Evolutionary conservation across 805 yeast genomes (phyloP).

Genomic region (Cyberlindnera galapagoensis): DNA sequence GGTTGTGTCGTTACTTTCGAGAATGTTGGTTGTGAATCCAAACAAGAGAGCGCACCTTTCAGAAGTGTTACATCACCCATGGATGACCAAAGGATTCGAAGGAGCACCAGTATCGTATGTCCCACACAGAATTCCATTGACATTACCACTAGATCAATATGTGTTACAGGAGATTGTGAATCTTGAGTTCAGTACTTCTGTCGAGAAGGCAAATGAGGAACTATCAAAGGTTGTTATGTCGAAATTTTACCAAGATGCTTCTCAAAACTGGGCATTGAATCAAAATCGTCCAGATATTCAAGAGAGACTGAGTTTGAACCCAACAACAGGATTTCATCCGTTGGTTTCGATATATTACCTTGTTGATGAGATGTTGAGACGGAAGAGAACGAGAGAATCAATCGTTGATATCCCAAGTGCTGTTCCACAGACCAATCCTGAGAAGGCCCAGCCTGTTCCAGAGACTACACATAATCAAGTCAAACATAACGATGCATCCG

Average conservation of each 20-base stretch:
- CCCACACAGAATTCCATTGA: slow-evolving; percentile 73
- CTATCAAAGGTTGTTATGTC: slow-evolving; percentile 55
- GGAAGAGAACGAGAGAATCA: slow-evolving; percentile 56
- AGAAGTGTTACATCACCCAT: slow-evolving; percentile 83
- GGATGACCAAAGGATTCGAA: slow-evolving; percentile 91
- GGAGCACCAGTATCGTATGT: slow-evolving; percentile 61
- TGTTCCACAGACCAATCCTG: slow-evolving; percentile 6
- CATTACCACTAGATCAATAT: slow-evolving; percentile 56
- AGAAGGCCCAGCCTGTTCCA: slow-evolving; percentile 12
- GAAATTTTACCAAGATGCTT: slow-evolving; percentile 56
- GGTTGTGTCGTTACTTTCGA: slow-evolving; percentile 69
- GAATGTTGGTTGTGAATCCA: slow-evolving; percentile 93
- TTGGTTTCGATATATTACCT: slow-evolving; percentile 78
- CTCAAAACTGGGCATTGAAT: slow-evolving; percentile 48
- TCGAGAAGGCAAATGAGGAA: slow-evolving; percentile 48
- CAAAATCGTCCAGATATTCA: slow-evolving; percentile 7
- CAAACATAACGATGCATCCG: slow-evolving; percentile 1
- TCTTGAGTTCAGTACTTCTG: slow-evolving; percentile 68
- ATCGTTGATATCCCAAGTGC: slow-evolving; percentile 22
- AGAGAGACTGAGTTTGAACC: slow-evolving; percentile 30
- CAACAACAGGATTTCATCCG: slow-evolving; percentile 85
- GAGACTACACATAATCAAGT: background rate
- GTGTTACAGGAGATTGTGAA: slow-evolving; percentile 72
- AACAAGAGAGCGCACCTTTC: slow-evolving; percentile 66
- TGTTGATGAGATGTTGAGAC: slow-evolving; percentile 74